phyloP scores from a whole-genome alignment of 495 filamentous ascomycete genomes.

The Hyaloscypha variabilis region DNA sequence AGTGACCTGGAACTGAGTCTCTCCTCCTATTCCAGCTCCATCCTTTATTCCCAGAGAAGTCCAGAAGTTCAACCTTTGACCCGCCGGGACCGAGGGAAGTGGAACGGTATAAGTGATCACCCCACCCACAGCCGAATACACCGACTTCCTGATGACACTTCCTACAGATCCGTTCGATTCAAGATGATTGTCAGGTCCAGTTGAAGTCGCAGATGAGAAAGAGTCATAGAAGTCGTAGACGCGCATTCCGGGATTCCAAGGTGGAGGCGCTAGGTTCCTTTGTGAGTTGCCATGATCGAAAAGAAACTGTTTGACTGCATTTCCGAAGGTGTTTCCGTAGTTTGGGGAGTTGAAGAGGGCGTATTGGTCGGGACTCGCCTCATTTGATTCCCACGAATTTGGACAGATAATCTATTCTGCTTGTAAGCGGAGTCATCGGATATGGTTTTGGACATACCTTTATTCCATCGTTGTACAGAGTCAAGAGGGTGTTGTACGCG shows the following conservation, averaged over 20 bases:
- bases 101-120: not conserved
- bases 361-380: constrained; percentile 3
- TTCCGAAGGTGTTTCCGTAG: constrained; percentile 5
- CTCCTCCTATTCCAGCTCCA: constrained; percentile 15
- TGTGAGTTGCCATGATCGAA: constrained; percentile 10
- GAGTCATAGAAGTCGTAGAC: constrained; percentile 12
- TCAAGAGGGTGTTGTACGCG: constrained; percentile 8
- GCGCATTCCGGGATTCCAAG: constrained; percentile 12
- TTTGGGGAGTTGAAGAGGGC: constrained; percentile 5
- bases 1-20: constrained; percentile 7
- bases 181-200: constrained; percentile 12
- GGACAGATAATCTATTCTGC: constrained; percentile 1
- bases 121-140: constrained; percentile 13
- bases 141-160: not conserved
- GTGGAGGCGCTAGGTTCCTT: constrained; percentile 8
- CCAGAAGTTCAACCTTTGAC: constrained; percentile 17
- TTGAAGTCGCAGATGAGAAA: constrained; percentile 13
- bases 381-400: constrained; percentile 13
- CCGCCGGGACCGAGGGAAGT: constrained; percentile 1
- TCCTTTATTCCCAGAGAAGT: constrained; percentile 18
- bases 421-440: not conserved
- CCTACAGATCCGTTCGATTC: constrained; percentile 13
- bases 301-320: constrained; percentile 13
- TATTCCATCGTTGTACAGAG: constrained; percentile 12
- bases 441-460: not conserved